Conservation (phyloP, 2,329 filamentous ascomycete species). For the Ustulina deusta region DNA sequence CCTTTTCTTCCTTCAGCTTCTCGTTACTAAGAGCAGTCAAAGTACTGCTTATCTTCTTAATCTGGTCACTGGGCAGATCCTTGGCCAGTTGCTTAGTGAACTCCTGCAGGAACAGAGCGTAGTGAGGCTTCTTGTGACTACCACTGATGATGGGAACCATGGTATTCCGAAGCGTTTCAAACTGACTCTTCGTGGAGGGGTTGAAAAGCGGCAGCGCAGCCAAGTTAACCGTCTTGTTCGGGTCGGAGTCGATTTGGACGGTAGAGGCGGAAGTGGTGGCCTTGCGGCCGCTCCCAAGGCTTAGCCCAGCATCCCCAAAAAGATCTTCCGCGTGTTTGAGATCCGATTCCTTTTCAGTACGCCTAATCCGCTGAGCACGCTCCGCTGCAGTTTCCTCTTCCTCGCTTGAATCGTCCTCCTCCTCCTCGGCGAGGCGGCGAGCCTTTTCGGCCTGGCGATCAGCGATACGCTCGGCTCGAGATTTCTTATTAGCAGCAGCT, state of each 20-base stretch:
- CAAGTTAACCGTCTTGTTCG: conserved; percentile 84
- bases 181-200: conserved; percentile 87
- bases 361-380: conserved; percentile 78
- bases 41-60: conserved; percentile 92
- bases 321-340: conserved; percentile 91
- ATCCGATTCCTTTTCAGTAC: conserved; percentile 87
- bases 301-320: conserved; percentile 78
- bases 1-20: conserved; percentile 99
- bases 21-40: conserved; percentile 94
- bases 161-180: conserved; percentile 80
- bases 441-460: conserved; percentile 76
- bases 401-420: conserved; percentile 67
- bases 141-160: conserved; percentile 81
- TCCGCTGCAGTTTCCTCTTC: conserved; percentile 80
- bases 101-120: conserved; percentile 89
- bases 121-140: conserved; percentile 90
- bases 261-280: conserved; percentile 71
- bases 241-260: conserved; percentile 80
- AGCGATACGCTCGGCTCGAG: conserved; percentile 85
- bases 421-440: conserved; percentile 63
- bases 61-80: conserved; percentile 89
- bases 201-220: conserved; percentile 86
- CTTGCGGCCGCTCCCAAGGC: conserved; percentile 72
- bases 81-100: conserved; percentile 88
- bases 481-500: conserved; percentile 90